Conservation (phyloP, 331 rosid species). For the Malus hybrid region DNA sequence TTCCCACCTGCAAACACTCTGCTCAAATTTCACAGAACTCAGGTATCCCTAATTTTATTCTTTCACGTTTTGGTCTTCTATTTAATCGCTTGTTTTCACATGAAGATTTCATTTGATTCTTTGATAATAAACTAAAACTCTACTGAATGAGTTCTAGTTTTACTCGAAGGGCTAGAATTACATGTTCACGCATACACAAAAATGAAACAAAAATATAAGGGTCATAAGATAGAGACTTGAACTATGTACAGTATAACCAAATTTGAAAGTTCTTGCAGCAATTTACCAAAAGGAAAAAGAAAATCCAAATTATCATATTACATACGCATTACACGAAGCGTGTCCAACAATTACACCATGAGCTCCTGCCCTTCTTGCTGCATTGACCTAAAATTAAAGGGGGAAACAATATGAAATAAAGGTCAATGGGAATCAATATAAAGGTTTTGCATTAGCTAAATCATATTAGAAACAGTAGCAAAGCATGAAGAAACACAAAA, state of each 20-base stretch:
- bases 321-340: conserved; percentile 69
- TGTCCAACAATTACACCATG: conserved; percentile 98
- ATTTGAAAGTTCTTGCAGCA: not conserved
- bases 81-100: not conserved
- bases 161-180: not conserved
- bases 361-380: conserved; percentile 77
- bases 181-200: not conserved
- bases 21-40: not conserved
- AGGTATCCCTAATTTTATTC: not conserved
- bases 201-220: not conserved
- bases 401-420: not conserved
- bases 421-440: conserved; percentile 1
- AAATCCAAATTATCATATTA: not conserved
- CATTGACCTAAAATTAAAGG: conserved; percentile 43
- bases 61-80: not conserved
- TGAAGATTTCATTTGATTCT: not conserved
- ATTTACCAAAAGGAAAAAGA: too few relatives aligned
- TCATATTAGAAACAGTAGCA: too few relatives aligned
- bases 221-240: not conserved
- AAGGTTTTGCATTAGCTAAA: not conserved
- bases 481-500: too few relatives aligned
- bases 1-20: not conserved
- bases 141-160: not conserved
- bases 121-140: not conserved
- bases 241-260: not conserved